Conservation (phyloP, 2,329 filamentous ascomycete genomes). For the Elsinoe batatas region DNA sequence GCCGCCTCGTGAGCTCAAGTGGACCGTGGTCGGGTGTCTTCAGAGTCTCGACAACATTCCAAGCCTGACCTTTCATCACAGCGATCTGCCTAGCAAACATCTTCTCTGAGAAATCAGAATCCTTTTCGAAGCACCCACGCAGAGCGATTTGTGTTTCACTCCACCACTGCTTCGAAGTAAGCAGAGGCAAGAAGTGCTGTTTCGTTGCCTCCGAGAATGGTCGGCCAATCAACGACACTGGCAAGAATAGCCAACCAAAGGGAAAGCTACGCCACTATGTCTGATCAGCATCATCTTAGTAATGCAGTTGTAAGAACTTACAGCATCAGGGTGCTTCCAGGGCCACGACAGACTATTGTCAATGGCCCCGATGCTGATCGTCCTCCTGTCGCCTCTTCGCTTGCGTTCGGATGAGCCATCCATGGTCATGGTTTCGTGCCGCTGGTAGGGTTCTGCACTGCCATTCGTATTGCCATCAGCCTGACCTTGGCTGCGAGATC, state of each 20-base stretch:
- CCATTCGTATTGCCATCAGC: conserved; percentile 29
- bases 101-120: conserved; percentile 92
- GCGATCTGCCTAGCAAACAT: conserved; percentile 99
- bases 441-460: conserved; percentile 25
- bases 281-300: conserved; percentile 18
- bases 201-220: conserved; percentile 91
- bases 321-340: conserved; percentile 95
- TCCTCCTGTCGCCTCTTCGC: neutral
- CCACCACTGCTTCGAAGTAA: conserved; percentile 97
- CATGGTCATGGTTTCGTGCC: conserved; percentile 74
- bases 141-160: conserved; percentile 82
- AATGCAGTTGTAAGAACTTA: conserved; percentile 39
- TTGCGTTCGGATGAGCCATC: conserved; percentile 29
- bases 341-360: conserved; percentile 98
- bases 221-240: conserved; percentile 88
- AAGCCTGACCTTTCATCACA: conserved; percentile 98
- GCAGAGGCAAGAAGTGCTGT: conserved; percentile 87
- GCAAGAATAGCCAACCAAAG: conserved; percentile 96
- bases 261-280: conserved; percentile 71
- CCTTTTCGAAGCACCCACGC: conserved; percentile 78
- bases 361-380: conserved; percentile 67
- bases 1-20: conserved; percentile 79
- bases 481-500: neutral
- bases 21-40: conserved; percentile 89
- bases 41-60: conserved; percentile 97